phyloP scores from a whole-genome alignment of 768 basidiomycete genomes.

The Cubamyces lactineus region DNA sequence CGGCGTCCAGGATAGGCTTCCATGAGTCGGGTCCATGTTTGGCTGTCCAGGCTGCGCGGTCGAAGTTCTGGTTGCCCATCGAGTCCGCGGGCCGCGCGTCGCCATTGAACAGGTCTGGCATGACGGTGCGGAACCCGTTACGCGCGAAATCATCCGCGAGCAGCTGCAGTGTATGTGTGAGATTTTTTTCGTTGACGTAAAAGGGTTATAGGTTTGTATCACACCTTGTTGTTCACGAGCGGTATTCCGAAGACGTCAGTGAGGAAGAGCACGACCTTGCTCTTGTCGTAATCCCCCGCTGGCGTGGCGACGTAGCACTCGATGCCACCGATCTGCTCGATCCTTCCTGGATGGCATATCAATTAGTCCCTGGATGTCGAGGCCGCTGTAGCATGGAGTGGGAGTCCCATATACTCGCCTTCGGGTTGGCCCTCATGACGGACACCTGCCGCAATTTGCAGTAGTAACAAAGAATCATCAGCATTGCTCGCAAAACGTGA shows the following conservation, averaged over 20 bases:
- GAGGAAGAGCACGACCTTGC: slow-evolving; percentile 43
- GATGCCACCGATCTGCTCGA: slow-evolving; percentile 42
- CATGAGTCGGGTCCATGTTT: slow-evolving; percentile 39
- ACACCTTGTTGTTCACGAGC: slow-evolving; percentile 36
- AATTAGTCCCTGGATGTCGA: not conserved
- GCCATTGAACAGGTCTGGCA: slow-evolving; percentile 34
- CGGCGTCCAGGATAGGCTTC: slow-evolving; percentile 40
- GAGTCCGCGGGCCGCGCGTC: slow-evolving; percentile 26
- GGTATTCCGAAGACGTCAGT: slow-evolving; percentile 40
- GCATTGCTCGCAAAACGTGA: not conserved
- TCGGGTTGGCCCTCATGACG: slow-evolving; percentile 30
- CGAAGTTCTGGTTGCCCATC: slow-evolving; percentile 26
- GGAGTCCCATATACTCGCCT: slow-evolving; percentile 13
- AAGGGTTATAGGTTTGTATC: not conserved
- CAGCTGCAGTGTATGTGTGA: slow-evolving; percentile 24
- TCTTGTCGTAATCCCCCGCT: slow-evolving; percentile 36
- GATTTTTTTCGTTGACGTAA: not conserved
- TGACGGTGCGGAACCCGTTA: slow-evolving; percentile 36
- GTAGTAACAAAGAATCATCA: not conserved
- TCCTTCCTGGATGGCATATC: slow-evolving; percentile 35
- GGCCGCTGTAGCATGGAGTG: too few relatives aligned
- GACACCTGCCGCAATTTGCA: slow-evolving; percentile 13
- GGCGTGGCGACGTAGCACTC: slow-evolving; percentile 48
- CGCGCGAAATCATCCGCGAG: slow-evolving; percentile 39
- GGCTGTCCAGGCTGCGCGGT: slow-evolving; percentile 39